phyloP scores from a whole-genome alignment of 345 rosid genomes.

The Odontarrhena argentea region DNA sequence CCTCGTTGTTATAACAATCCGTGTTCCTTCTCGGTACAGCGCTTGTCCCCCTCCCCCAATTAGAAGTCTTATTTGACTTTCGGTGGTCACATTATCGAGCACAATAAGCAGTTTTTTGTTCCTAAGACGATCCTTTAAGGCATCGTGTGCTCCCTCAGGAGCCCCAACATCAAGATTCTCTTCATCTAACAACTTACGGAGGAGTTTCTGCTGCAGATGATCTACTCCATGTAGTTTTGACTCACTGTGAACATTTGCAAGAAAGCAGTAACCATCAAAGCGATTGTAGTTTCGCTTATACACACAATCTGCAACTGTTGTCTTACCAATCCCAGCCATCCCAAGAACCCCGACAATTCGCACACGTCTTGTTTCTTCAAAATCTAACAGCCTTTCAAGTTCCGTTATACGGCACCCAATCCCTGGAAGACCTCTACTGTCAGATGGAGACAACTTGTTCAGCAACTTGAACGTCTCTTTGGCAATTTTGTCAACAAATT shows the following conservation, averaged over 20 bases:
- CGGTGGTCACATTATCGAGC: constrained; percentile 28
- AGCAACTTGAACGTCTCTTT: constrained; percentile 27
- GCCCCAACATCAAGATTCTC: constrained; percentile 30
- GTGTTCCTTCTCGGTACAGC: constrained; percentile 31
- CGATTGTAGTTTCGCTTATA: constrained; percentile 10
- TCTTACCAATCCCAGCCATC: constrained; percentile 40
- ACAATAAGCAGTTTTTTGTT: constrained; percentile 31
- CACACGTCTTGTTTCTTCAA: neutral
- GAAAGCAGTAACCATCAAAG: constrained; percentile 27
- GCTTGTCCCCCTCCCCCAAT: constrained; percentile 6
- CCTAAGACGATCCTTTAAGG: constrained; percentile 12
- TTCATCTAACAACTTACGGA: constrained; percentile 28
- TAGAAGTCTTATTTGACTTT: constrained; percentile 25
- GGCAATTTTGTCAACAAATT: constrained; percentile 33
- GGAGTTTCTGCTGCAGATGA: constrained; percentile 26
- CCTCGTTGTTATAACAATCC: constrained; percentile 38
- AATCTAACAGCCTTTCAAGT: neutral
- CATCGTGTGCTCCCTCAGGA: constrained; percentile 30
- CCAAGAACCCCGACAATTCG: constrained; percentile 37
- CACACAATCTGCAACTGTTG: constrained; percentile 9
- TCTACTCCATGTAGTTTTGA: constrained; percentile 12
- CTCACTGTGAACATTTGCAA: constrained; percentile 15
- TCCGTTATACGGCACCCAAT: constrained; percentile 15
- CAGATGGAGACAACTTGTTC: constrained; percentile 30
- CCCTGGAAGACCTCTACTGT: constrained; percentile 23